Percentiles rank a stretch among this genome's conserved stretches.
Conservation (phyloP, 208 protist genomes). For the Trypanosomatidae sp. region DNA sequence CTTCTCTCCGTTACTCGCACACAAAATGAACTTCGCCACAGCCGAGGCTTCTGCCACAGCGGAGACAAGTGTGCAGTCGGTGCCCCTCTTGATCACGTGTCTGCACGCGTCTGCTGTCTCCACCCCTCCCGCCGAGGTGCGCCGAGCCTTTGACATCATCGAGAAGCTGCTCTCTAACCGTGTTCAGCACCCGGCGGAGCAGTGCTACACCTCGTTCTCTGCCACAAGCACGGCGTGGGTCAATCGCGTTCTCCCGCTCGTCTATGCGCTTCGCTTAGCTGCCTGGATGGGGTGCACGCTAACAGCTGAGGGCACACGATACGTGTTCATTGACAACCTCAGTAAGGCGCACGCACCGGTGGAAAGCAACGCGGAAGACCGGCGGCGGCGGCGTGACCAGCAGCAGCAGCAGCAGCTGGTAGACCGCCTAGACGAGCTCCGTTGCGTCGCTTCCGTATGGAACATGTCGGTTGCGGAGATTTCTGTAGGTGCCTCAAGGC, state of each 20-base stretch:
- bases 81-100: constrained; percentile 2
- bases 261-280: constrained; percentile 26
- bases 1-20: neutral
- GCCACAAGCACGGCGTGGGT: constrained; percentile 22
- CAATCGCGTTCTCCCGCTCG: constrained; percentile 13
- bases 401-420: neutral
- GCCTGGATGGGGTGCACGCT: constrained; percentile 25
- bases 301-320: constrained; percentile 15
- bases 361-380: neutral
- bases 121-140: neutral
- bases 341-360: neutral
- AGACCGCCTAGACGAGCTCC: constrained; percentile 17
- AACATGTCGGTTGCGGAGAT: neutral
- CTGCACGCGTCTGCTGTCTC: constrained; percentile 1
- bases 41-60: neutral
- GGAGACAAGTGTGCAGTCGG: neutral
- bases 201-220: constrained; percentile 17
- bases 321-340: neutral
- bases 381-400: neutral
- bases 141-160: constrained; percentile 8
- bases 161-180: constrained; percentile 21
- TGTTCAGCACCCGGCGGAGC: neutral
- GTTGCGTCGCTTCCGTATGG: constrained; percentile 19
- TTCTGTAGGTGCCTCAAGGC: neutral
- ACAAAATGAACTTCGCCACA: neutral